phyloP scores from a whole-genome alignment of 805 yeast genomes.

The Kodamaea sagamina region DNA sequence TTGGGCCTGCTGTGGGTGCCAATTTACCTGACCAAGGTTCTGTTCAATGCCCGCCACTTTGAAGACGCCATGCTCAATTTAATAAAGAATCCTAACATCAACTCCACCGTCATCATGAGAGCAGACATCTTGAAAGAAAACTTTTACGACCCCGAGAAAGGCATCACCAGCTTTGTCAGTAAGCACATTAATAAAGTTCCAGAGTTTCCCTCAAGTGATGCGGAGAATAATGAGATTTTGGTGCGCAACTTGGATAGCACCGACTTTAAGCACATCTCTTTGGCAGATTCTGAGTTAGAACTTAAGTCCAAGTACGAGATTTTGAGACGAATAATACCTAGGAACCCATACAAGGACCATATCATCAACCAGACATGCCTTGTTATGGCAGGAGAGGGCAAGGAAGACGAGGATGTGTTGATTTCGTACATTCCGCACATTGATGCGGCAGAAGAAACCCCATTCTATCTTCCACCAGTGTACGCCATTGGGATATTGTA shows the following conservation, averaged over 20 bases:
- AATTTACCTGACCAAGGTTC: slow-evolving; percentile 49
- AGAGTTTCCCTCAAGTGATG: slow-evolving; percentile 31
- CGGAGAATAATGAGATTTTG: slow-evolving; percentile 24
- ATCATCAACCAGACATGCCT: slow-evolving; percentile 85
- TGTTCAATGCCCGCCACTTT: slow-evolving; percentile 58
- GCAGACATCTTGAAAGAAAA: slow-evolving; percentile 74
- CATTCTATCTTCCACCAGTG: slow-evolving; percentile 89
- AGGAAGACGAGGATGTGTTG: slow-evolving; percentile 41
- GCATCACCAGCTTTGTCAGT: slow-evolving; percentile 30
- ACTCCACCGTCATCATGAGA: slow-evolving; percentile 85
- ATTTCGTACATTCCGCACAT: slow-evolving; percentile 83
- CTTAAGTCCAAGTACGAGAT: slow-evolving; percentile 48
- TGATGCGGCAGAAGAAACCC: slow-evolving; percentile 56
- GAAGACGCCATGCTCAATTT: slow-evolving; percentile 76
- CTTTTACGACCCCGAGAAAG: slow-evolving; percentile 39
- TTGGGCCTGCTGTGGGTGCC: slow-evolving; percentile 68
- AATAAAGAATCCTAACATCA: slow-evolving; percentile 82
- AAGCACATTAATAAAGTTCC: slow-evolving; percentile 31
- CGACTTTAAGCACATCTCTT: slow-evolving; percentile 31
- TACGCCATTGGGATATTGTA: slow-evolving; percentile 72
- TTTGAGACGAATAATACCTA: slow-evolving; percentile 86
- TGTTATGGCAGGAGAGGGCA: slow-evolving; percentile 35
- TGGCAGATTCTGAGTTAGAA: slow-evolving; percentile 20
- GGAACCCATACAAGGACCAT: slow-evolving; percentile 84
- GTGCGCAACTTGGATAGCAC: slow-evolving; percentile 38